Evolutionary conservation across 1,284 basidiomycete species (phyloP).

Genomic region (Cutaneotrichosporon cavernicola): DNA sequence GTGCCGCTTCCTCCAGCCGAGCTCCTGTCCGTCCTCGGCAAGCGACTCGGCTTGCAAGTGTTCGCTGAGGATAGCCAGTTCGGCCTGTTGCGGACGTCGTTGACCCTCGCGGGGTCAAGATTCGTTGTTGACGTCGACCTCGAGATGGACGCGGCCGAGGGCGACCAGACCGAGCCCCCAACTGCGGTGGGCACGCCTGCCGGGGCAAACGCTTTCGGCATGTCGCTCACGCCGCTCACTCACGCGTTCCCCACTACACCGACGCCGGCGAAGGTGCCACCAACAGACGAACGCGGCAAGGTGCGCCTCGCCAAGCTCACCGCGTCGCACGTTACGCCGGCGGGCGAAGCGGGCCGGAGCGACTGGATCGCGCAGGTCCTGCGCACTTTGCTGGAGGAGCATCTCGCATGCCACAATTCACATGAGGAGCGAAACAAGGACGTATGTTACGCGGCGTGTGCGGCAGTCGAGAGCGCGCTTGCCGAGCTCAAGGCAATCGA

Average conservation of each 20-base stretch:
- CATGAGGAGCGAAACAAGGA: slow-evolving; percentile 11
- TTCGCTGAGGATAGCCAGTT: slow-evolving; percentile 50
- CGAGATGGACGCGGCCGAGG: slow-evolving; percentile 37
- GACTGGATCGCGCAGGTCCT: slow-evolving; percentile 33
- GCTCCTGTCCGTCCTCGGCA: slow-evolving; percentile 36
- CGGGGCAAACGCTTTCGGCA: neutral
- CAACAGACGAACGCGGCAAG: slow-evolving; percentile 21
- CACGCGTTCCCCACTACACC: neutral
- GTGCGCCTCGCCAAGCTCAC: slow-evolving; percentile 39
- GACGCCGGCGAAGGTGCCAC: neutral
- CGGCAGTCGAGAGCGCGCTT: slow-evolving; percentile 32
- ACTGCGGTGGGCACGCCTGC: slow-evolving; percentile 10
- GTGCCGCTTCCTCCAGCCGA: slow-evolving; percentile 30
- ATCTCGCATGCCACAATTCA: slow-evolving; percentile 38
- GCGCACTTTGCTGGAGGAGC: slow-evolving; percentile 28
- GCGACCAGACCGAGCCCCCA: slow-evolving; percentile 27
- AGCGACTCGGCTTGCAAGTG: slow-evolving; percentile 35
- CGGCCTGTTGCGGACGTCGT: slow-evolving; percentile 39
- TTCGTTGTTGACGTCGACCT: slow-evolving; percentile 50
- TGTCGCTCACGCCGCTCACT: neutral
- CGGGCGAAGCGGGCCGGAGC: slow-evolving; percentile 33
- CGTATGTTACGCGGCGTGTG: slow-evolving; percentile 11
- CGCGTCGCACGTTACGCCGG: slow-evolving; percentile 38
- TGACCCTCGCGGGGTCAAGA: slow-evolving; percentile 44
- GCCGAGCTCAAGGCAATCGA: slow-evolving; percentile 42